These are phyloP conservation scores for Myxozyma kluyveri DNA, from an alignment of 805 yeast species.

Conservation along the genomic window DNA sequence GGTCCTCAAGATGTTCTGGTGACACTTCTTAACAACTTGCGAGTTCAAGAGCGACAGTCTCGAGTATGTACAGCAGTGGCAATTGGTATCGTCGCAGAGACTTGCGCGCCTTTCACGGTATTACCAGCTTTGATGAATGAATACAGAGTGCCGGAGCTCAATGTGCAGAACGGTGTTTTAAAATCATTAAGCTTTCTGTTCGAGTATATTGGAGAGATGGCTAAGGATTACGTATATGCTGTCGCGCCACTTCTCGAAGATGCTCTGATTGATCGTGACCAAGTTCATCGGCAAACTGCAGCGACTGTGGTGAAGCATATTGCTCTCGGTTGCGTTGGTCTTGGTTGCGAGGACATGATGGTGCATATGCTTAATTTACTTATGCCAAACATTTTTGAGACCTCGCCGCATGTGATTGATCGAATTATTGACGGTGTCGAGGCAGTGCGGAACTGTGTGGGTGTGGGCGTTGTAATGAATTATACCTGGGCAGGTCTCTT, in stretches of 20 bases:
- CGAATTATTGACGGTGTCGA: conserved; percentile 80
- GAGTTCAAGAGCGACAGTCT: conserved; percentile 92
- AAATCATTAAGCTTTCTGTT: conserved; percentile 88
- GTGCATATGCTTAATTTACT: conserved; percentile 76
- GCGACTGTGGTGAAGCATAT: conserved; percentile 81
- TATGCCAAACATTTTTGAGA: conserved; percentile 86
- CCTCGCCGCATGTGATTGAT: conserved; percentile 90
- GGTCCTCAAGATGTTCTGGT: conserved; percentile 95
- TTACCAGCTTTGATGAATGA: conserved; percentile 95
- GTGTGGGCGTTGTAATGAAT: conserved; percentile 69
- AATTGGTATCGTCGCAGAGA: conserved; percentile 91
- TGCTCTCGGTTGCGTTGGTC: conserved; percentile 73
- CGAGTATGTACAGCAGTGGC: conserved; percentile 98
- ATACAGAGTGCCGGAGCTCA: conserved; percentile 84
- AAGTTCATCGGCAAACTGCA: conserved; percentile 93
- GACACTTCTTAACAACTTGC: conserved; percentile 74
- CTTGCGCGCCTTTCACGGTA: conserved; percentile 89
- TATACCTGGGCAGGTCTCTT: conserved; percentile 86
- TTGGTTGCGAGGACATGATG: conserved; percentile 77
- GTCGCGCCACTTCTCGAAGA: conserved; percentile 78
- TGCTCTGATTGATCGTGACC: conserved; percentile 85
- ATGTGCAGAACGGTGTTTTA: conserved; percentile 92
- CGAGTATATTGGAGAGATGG: conserved; percentile 81
- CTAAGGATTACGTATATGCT: conserved; percentile 78
- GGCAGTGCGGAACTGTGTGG: conserved; percentile 66